Evolutionary conservation across 2,329 filamentous ascomycete genomes (phyloP).

Genomic region (Aspergillus oerlinghausenensis): DNA sequence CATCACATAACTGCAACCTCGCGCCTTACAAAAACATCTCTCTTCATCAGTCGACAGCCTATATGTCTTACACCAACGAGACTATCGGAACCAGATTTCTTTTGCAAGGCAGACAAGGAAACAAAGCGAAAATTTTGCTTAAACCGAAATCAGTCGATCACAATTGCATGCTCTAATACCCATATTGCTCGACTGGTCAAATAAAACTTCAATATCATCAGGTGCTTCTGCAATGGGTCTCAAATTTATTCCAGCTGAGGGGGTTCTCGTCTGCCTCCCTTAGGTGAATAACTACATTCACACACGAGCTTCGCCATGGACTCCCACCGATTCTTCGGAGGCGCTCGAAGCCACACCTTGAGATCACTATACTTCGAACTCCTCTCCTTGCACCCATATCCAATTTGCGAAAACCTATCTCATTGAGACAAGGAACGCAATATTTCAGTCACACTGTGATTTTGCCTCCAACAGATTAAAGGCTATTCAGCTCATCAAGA

Average conservation of each 20-base stretch:
- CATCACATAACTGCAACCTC: background rate
- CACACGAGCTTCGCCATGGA: conserved; percentile 29
- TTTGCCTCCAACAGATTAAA: background rate
- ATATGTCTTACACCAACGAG: conserved; percentile 19
- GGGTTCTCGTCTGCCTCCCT: conserved; percentile 22
- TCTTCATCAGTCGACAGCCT: conserved; percentile 9
- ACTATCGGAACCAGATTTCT: conserved; percentile 6
- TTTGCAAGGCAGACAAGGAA: conserved; percentile 6
- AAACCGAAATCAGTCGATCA: conserved; percentile 1
- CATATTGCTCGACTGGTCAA: conserved; percentile 7
- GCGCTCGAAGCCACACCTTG: conserved; percentile 27
- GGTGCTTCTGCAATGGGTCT: conserved; percentile 20
- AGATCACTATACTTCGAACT: conserved; percentile 8
- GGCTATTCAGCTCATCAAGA: conserved; percentile 13
- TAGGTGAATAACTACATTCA: conserved; percentile 22
- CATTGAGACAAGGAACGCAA: background rate
- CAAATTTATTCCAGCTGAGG: conserved; percentile 19
- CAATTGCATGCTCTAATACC: conserved; percentile 8
- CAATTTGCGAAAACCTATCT: background rate
- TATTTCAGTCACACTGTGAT: background rate
- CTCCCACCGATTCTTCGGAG: conserved; percentile 22
- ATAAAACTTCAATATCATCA: conserved; percentile 7
- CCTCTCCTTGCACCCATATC: conserved; percentile 3
- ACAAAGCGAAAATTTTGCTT: background rate
- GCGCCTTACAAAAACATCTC: background rate